A percentile compares a stretch with the other conserved stretches of the same genome.
Evolutionary conservation across 2,329 filamentous ascomycete genomes (phyloP).

Genomic region (Claviceps cyperi): DNA sequence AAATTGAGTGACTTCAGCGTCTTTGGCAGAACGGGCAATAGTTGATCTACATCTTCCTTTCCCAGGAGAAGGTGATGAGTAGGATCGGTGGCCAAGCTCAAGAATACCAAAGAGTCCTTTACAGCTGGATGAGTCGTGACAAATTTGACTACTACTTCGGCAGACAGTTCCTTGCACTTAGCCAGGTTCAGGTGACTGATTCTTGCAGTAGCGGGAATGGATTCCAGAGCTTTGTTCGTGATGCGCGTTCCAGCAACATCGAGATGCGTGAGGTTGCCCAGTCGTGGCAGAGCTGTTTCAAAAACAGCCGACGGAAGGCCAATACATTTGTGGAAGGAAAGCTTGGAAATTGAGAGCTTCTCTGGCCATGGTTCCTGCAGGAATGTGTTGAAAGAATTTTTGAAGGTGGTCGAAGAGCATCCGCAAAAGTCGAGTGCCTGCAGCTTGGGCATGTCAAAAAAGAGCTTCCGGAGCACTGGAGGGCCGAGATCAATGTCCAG

Average conservation of each 20-base stretch:
- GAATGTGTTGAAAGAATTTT: constrained; percentile 45
- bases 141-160: constrained; percentile 54
- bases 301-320: constrained; percentile 54
- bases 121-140: constrained; percentile 57
- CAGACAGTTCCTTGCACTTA: constrained; percentile 57
- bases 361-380: constrained; percentile 38
- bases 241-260: constrained; percentile 69
- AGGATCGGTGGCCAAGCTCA: constrained; percentile 60
- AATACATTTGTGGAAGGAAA: constrained; percentile 69
- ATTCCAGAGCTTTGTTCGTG: constrained; percentile 53
- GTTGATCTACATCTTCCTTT: constrained; percentile 45
- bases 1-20: constrained; percentile 61
- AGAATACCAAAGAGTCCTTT: constrained; percentile 46
- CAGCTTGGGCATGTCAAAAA: constrained; percentile 50
- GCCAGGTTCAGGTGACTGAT: constrained; percentile 68
- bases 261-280: constrained; percentile 56
- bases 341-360: constrained; percentile 44
- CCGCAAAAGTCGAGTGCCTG: constrained; percentile 64
- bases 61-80: constrained; percentile 59
- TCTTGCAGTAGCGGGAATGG: constrained; percentile 55
- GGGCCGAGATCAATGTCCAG: constrained; percentile 60
- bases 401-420: constrained; percentile 55
- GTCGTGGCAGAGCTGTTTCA: constrained; percentile 55
- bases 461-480: constrained; percentile 55
- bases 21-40: constrained; percentile 51